Conservation (phyloP, 208 protist genomes). For the Crithidia fasciculata region DNA sequence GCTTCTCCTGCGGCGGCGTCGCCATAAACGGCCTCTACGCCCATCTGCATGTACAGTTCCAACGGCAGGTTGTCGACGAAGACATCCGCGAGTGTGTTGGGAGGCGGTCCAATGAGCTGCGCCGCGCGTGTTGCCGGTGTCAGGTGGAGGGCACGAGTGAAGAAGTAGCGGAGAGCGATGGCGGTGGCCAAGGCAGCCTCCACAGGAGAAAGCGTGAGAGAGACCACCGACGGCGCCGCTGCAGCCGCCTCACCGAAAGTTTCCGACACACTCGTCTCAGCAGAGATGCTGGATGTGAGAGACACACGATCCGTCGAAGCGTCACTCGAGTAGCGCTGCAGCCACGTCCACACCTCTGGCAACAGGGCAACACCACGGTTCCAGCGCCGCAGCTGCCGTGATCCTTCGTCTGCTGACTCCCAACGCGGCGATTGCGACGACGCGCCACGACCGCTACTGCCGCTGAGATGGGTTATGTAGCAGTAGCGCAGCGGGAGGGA, state of each 20-base stretch:
- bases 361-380: constrained; percentile 63
- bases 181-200: constrained; percentile 67
- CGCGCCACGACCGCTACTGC: too few species aligned
- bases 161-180: constrained; percentile 82
- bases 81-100: constrained; percentile 40
- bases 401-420: not conserved
- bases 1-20: constrained; percentile 31
- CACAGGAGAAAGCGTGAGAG: constrained; percentile 68
- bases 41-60: constrained; percentile 40
- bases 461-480: constrained; percentile 45
- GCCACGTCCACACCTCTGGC: constrained; percentile 66
- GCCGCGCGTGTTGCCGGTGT: constrained; percentile 5
- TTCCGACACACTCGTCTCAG: not conserved
- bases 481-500: constrained; percentile 64
- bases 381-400: constrained; percentile 49
- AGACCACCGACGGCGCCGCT: constrained; percentile 30
- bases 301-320: constrained; percentile 33
- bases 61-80: constrained; percentile 65
- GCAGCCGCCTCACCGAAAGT: not conserved
- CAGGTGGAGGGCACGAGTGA: constrained; percentile 29
- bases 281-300: constrained; percentile 45
- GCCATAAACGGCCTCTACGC: constrained; percentile 65
- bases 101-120: constrained; percentile 24
- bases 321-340: constrained; percentile 58
- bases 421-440: not conserved